Conservation (phyloP, 441 rosid genomes). For the Sinapis alba region DNA sequence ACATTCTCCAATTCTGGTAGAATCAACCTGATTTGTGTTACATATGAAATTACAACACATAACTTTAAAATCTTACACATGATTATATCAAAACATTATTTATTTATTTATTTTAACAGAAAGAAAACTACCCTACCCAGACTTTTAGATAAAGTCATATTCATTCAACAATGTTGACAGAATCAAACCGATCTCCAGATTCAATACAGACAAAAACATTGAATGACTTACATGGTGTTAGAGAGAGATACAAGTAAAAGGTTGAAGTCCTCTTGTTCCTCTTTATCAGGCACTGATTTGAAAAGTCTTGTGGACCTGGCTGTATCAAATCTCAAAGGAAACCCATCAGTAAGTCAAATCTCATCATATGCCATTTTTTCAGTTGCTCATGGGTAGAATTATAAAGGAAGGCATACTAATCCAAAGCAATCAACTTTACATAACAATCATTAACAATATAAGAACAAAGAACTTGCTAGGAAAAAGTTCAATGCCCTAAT, state of each 20-base stretch:
- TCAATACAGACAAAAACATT: background rate
- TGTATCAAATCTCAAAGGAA: conserved; percentile 44
- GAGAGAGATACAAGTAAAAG: conserved; percentile 75
- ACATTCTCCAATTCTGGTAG: conserved; percentile 34
- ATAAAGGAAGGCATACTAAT: no score
- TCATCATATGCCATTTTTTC: background rate
- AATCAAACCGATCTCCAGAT: conserved; percentile 21
- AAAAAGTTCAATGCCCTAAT: no score
- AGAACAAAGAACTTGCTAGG: no score
- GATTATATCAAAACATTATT: no score
- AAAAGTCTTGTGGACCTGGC: conserved; percentile 76
- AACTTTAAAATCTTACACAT: background rate
- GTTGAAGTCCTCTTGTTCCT: conserved; percentile 78
- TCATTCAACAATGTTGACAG: conserved; percentile 32
- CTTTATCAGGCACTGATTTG: conserved; percentile 75
- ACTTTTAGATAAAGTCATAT: background rate
- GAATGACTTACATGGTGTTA: conserved; percentile 66
- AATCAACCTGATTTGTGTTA: conserved; percentile 1
- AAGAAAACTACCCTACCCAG: background rate
- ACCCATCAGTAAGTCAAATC: conserved; percentile 13
- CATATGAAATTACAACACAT: background rate
- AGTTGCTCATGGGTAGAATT: no score
- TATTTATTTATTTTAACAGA: background rate
- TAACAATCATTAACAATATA: no score
- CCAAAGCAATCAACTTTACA: background rate